Evolutionary conservation across 2,329 filamentous ascomycete species (phyloP).

Genomic region (Fusarium napiforme): DNA sequence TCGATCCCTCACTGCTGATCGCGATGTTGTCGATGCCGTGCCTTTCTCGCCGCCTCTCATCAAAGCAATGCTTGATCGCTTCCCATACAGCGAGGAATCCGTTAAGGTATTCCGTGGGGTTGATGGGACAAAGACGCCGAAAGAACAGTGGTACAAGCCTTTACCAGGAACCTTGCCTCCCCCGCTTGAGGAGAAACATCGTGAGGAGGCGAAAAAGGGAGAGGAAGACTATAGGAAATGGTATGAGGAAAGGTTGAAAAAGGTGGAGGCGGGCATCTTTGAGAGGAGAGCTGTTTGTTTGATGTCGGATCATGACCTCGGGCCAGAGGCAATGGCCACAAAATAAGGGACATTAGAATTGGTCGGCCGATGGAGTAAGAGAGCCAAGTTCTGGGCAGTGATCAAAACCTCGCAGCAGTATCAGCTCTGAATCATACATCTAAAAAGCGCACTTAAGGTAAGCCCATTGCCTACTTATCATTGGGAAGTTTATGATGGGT

Average conservation of each 20-base stretch:
- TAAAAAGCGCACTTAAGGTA: not conserved
- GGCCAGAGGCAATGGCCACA: not conserved
- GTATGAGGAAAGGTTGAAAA: not conserved
- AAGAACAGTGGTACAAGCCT: slow-evolving; percentile 7
- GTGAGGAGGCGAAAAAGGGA: not conserved
- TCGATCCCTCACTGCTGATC: slow-evolving; percentile 28
- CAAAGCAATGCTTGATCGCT: slow-evolving; percentile 29
- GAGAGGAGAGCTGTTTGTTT: not conserved
- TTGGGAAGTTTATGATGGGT: not conserved
- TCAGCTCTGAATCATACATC: not conserved
- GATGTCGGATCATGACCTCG: slow-evolving; percentile 6
- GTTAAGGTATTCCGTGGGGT: slow-evolving; percentile 17
- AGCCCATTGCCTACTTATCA: accelerated
- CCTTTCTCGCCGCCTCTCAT: slow-evolving; percentile 12
- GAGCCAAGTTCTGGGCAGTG: accelerated
- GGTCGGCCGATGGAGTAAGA: not conserved
- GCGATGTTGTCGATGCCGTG: slow-evolving; percentile 28
- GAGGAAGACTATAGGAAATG: not conserved
- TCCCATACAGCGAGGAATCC: slow-evolving; percentile 7
- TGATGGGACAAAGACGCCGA: slow-evolving; percentile 47
- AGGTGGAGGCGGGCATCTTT: not conserved
- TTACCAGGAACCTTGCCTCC: not conserved
- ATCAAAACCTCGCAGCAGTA: not conserved
- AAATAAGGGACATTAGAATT: not conserved
- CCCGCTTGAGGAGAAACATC: not conserved